phyloP scores from a whole-genome alignment of 176 grass and related monocot genomes.

The Saccharum officinarum region DNA sequence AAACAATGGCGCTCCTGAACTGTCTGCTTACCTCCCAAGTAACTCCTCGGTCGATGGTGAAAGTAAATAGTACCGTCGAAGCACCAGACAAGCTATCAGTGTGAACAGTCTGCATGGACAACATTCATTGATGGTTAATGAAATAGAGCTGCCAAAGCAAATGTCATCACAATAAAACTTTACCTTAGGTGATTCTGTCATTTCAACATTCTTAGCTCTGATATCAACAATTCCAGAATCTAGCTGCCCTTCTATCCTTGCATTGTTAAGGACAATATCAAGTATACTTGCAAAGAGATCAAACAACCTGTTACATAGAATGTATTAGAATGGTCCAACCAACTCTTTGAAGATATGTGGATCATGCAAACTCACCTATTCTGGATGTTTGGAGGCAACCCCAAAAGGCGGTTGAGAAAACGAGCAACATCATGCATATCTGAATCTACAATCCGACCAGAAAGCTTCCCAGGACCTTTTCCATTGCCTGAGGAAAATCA shows the following conservation, averaged over 20 bases:
- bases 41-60: constrained; percentile 84
- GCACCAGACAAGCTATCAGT: constrained; percentile 89
- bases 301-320: constrained; percentile 70
- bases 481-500: constrained; percentile 65
- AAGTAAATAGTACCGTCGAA: constrained; percentile 77
- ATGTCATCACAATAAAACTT: constrained; percentile 16
- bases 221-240: constrained; percentile 99
- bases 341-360: neutral
- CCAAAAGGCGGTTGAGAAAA: constrained; percentile 95
- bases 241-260: constrained; percentile 88
- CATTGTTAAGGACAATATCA: constrained; percentile 84
- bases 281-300: constrained; percentile 88
- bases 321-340: constrained; percentile 24
- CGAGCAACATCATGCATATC: constrained; percentile 99
- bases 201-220: constrained; percentile 86
- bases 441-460: constrained; percentile 90
- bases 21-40: constrained; percentile 81
- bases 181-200: constrained; percentile 82
- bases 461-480: constrained; percentile 73
- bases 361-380: constrained; percentile 60
- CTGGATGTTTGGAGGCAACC: constrained; percentile 85
- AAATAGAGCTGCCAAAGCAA: constrained; percentile 19
- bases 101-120: constrained; percentile 78
- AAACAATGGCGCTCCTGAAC: constrained; percentile 12
- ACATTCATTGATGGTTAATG: constrained; percentile 25